A percentile compares a stretch with the other conserved stretches of the same genome.
phyloP scores from a whole-genome alignment of 306 rosid species.

The Cyamopsis tetragonoloba region DNA sequence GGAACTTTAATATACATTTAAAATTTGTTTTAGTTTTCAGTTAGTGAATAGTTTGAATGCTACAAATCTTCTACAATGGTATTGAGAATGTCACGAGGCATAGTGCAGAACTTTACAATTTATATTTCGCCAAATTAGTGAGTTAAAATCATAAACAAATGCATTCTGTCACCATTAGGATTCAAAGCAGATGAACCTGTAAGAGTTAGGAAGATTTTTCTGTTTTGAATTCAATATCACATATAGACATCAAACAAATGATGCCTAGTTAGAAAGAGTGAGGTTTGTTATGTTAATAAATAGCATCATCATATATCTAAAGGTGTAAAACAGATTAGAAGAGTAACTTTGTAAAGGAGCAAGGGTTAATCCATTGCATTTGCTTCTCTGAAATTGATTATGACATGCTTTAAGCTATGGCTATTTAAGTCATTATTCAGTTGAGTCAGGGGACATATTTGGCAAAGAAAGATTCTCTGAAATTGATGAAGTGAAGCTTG shows the following conservation, averaged over 20 bases:
- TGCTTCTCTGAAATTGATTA: constrained; percentile 1
- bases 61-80: background rate
- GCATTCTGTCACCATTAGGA: constrained; percentile 23
- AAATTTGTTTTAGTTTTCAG: too few species aligned
- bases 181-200: constrained; percentile 10
- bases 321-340: background rate
- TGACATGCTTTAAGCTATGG: constrained; percentile 1
- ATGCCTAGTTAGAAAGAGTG: constrained; percentile 15
- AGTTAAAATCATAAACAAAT: background rate
- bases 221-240: constrained; percentile 8
- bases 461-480: too few species aligned
- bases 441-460: background rate
- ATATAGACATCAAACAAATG: constrained; percentile 1
- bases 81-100: background rate
- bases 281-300: constrained; percentile 3
- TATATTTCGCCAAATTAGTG: constrained; percentile 9
- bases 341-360: background rate
- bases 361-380: constrained; percentile 5
- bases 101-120: background rate
- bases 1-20: too few species aligned
- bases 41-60: background rate
- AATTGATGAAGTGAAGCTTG: background rate
- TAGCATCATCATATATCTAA: constrained; percentile 7
- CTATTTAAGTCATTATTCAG: constrained; percentile 4
- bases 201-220: background rate